Conservation (phyloP, 768 basidiomycete genomes). For the Termitomyces sp. region DNA sequence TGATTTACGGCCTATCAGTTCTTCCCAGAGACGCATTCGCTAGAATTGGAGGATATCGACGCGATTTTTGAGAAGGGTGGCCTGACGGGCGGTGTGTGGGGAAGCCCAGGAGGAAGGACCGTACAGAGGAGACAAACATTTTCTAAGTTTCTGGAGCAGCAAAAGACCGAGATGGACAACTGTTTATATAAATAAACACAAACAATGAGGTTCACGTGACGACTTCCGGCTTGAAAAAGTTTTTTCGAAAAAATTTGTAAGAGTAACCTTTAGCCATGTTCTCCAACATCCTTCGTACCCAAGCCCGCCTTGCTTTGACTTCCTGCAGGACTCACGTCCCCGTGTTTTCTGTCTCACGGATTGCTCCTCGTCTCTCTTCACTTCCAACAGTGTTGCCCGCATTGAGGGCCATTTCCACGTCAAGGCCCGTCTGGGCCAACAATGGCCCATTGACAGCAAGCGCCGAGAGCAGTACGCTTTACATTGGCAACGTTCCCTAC, state of each 20-base stretch:
- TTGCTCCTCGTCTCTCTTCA: not conserved
- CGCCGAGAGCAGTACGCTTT: slow-evolving; percentile 29
- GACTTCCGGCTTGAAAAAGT: not conserved
- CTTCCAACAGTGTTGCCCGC: not conserved
- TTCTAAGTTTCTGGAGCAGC: not conserved
- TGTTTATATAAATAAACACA: too few species aligned
- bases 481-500: slow-evolving; percentile 52
- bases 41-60: slow-evolving; percentile 34
- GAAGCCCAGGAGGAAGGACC: slow-evolving; percentile 27
- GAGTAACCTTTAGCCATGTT: slow-evolving; percentile 25
- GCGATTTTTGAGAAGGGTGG: slow-evolving; percentile 36
- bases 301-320: slow-evolving; percentile 27
- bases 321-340: slow-evolving; percentile 17
- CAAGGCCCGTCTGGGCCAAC: slow-evolving; percentile 2
- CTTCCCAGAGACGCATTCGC: slow-evolving; percentile 31
- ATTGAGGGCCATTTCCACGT: slow-evolving; percentile 16
- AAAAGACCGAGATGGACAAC: not conserved
- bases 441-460: not conserved
- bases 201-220: too few species aligned
- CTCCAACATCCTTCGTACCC: slow-evolving; percentile 29
- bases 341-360: not conserved
- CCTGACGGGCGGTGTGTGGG: slow-evolving; percentile 35
- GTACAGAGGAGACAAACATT: slow-evolving; percentile 14
- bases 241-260: slow-evolving; percentile 3
- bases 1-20: slow-evolving; percentile 11